phyloP scores from a whole-genome alignment of 2,329 filamentous ascomycete genomes.

The Colletotrichum tofieldiae region DNA sequence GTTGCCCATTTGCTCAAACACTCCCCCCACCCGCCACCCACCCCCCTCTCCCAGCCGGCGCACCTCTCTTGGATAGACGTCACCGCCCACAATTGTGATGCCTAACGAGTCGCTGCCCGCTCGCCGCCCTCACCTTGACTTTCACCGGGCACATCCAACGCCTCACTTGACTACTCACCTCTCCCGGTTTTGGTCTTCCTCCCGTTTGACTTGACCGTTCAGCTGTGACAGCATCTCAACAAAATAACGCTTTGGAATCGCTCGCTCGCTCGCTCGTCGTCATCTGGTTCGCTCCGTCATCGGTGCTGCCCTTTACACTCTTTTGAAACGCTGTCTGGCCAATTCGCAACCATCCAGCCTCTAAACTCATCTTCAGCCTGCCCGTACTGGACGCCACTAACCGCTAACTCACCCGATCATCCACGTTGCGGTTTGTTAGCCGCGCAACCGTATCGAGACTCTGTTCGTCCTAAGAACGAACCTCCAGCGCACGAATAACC shows the following conservation, averaged over 20 bases:
- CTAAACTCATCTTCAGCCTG: neutral
- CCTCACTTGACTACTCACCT: slow-evolving; percentile 13
- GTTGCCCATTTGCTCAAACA: slow-evolving; percentile 8
- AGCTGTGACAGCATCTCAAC: neutral
- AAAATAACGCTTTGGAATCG: neutral
- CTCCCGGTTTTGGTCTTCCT: neutral
- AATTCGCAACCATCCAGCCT: slow-evolving; percentile 3
- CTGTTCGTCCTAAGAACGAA: slow-evolving; percentile 40
- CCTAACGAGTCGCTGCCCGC: slow-evolving; percentile 33
- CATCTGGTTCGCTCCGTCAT: neutral
- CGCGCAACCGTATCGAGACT: slow-evolving; percentile 17
- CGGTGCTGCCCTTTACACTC: slow-evolving; percentile 16
- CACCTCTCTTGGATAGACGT: slow-evolving; percentile 19
- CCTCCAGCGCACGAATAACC: slow-evolving; percentile 25
- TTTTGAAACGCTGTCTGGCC: slow-evolving; percentile 15
- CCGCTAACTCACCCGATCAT: neutral
- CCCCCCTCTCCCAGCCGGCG: neutral
- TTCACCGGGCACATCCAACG: slow-evolving; percentile 13
- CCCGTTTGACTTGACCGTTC: slow-evolving; percentile 3
- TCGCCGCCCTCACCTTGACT: slow-evolving; percentile 30
- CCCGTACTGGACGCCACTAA: neutral
- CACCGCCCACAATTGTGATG: slow-evolving; percentile 37
- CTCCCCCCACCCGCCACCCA: neutral
- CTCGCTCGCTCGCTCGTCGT: neutral
- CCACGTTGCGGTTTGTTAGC: slow-evolving; percentile 27